These are phyloP conservation scores for Linum usitatissimum DNA, from an alignment of 345 rosid species.

Conservation along the genomic window DNA sequence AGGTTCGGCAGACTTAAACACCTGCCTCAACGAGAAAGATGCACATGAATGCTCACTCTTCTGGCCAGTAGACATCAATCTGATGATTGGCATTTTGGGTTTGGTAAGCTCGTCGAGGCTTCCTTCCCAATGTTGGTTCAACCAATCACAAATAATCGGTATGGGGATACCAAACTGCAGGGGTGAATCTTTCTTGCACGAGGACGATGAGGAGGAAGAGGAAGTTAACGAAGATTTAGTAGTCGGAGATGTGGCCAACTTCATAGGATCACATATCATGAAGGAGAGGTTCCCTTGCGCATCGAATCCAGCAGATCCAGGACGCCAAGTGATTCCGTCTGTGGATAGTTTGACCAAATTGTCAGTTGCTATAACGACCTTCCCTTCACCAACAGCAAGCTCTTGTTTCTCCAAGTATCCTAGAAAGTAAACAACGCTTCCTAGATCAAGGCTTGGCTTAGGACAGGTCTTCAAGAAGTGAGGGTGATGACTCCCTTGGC, in stretches of 20 bases:
- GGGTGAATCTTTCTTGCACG: constrained; percentile 51
- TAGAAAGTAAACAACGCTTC: constrained; percentile 60
- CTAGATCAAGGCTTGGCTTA: constrained; percentile 68
- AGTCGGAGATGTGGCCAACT: constrained; percentile 78
- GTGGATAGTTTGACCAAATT: constrained; percentile 83
- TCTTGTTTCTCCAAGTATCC: constrained; percentile 60
- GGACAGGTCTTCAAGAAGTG: constrained; percentile 73
- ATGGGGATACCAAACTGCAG: constrained; percentile 93
- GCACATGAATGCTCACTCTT: constrained; percentile 81
- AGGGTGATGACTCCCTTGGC: constrained; percentile 53
- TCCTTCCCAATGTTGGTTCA: constrained; percentile 98
- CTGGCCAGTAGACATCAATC: constrained; percentile 85
- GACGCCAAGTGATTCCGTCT: constrained; percentile 65
- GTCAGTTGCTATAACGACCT: constrained; percentile 86
- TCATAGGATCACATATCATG: constrained; percentile 97
- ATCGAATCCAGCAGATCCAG: constrained; percentile 95
- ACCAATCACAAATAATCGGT: constrained; percentile 87
- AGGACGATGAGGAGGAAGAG: constrained; percentile 53
- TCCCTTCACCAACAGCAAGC: constrained; percentile 69
- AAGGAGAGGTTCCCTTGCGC: constrained; percentile 85
- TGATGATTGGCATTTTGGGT: constrained; percentile 74
- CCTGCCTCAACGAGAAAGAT: constrained; percentile 71
- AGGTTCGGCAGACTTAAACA: constrained; percentile 56
- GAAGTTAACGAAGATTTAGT: constrained; percentile 58
- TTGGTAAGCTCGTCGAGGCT: constrained; percentile 76